Evolutionary conservation across 306 rosid species (phyloP).

Genomic region (Dryas octopetala): DNA sequence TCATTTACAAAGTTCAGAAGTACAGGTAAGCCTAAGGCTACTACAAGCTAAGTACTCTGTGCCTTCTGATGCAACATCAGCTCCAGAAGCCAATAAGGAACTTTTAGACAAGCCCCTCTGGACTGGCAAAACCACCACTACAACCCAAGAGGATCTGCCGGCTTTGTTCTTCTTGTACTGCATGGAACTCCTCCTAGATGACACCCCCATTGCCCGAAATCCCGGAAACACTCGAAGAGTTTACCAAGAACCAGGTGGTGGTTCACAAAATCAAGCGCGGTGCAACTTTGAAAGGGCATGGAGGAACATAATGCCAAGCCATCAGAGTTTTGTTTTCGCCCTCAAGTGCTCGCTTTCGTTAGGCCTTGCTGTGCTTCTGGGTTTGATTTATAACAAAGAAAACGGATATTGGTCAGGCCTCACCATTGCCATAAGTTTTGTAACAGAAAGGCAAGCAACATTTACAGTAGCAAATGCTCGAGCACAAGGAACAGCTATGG

Average conservation of each 20-base stretch:
- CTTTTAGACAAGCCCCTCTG: constrained; percentile 20
- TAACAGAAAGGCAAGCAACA: constrained; percentile 56
- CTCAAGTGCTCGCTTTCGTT: constrained; percentile 66
- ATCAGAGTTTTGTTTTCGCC: constrained; percentile 51
- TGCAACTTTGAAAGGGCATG: constrained; percentile 20
- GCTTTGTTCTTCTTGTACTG: constrained; percentile 64
- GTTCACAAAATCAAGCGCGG: neutral
- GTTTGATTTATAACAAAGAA: constrained; percentile 50
- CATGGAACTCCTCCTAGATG: constrained; percentile 49
- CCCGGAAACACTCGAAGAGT: constrained; percentile 18
- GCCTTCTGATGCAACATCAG: constrained; percentile 40
- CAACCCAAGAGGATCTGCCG: constrained; percentile 40
- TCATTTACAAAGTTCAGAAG: constrained; percentile 33
- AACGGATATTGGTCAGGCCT: constrained; percentile 82
- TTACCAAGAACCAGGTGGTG: neutral
- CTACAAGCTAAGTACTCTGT: constrained; percentile 39
- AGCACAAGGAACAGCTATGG: constrained; percentile 78
- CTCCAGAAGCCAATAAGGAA: constrained; percentile 32
- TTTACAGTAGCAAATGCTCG: constrained; percentile 66
- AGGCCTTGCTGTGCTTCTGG: constrained; percentile 66
- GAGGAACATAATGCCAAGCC: constrained; percentile 40
- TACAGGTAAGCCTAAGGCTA: constrained; percentile 36
- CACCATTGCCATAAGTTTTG: constrained; percentile 58
- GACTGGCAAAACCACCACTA: constrained; percentile 28
- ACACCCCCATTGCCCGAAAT: constrained; percentile 27